Evolutionary conservation across 176 grass and related monocot species (phyloP), one percentile per base, ranked within the genome.

Genomic region (Ananas comosus): DNA sequence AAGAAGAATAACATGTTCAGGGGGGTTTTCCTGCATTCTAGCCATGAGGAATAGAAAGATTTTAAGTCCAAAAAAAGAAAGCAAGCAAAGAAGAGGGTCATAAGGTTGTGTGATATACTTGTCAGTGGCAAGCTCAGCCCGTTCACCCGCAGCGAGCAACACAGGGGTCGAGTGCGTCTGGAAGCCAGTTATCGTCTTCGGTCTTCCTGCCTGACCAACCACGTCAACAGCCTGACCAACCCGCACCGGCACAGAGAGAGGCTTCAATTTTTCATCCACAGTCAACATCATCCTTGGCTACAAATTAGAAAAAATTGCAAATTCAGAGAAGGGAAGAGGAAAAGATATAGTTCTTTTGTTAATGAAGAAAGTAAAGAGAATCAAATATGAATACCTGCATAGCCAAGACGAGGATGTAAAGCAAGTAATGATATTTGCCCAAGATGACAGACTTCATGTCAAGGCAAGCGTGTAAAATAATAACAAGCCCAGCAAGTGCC

Each of bases 141-240:
- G 83, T 63, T 99, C 94, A 6, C 94, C 94, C 2, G 94, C 89
- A 10, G 94, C 94, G 56, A 99, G 90, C 77, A 99, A 86, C 21
- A 99, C 87, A 5, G 94, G 94, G 1, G 94, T 99, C 0, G 94
- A 91, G 78, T 99, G 94, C 76, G 94, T 99, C 79, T 99, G 94
- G 21, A 99, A 99, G 12, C 94, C 94, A 4, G 94, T 99, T 14
- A 99, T 99, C 4, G 94, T 93, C 72, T 99, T 99, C 2, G 94
- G 94, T n/a, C 94, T 82, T 80, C 94, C 94, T 5, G 94, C 94
- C 74, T 99, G 94, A 64, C 94, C 94, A 48, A 99, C 94, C 13
- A 99, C 94, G 66, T 99, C 94, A 51, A 99, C 90, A 48, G 94
- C 90, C 85, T 99, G 94, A 51, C 94, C 94, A 86, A 99, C 89